These are phyloP conservation scores for Metschnikowia matae DNA, from an alignment of 805 yeast species.

Conservation along the genomic window DNA sequence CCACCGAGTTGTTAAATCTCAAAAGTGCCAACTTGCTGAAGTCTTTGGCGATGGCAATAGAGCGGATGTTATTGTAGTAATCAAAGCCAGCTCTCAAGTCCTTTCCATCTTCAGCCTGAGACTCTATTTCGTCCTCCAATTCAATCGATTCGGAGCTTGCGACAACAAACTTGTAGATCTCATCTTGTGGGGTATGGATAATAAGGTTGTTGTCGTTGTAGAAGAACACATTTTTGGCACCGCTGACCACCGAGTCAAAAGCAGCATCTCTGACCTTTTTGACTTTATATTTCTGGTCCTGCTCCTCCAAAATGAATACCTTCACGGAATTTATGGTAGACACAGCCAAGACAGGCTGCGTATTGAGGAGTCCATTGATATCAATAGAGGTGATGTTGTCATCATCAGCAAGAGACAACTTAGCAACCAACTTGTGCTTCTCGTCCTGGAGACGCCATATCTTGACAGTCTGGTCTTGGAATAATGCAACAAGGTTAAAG, in stretches of 20 bases:
- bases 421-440: conserved; percentile 57
- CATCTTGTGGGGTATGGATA: conserved; percentile 59
- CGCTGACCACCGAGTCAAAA: conserved; percentile 42
- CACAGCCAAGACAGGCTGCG: conserved; percentile 65
- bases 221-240: conserved; percentile 54
- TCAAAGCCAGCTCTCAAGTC: conserved; percentile 32
- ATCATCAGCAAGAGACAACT: conserved; percentile 64
- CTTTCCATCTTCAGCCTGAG: conserved; percentile 13
- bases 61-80: conserved; percentile 49
- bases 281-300: conserved; percentile 40
- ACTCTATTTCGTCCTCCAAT: conserved; percentile 43
- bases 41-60: conserved; percentile 45
- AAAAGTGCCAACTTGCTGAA: conserved; percentile 51
- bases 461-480: conserved; percentile 80
- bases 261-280: conserved; percentile 47
- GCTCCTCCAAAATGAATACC: conserved; percentile 57
- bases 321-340: conserved; percentile 66
- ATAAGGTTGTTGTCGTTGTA: conserved; percentile 43
- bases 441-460: conserved; percentile 62
- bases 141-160: conserved; percentile 19
- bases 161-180: conserved; percentile 43
- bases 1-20: conserved; percentile 64
- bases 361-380: conserved; percentile 44
- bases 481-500: conserved; percentile 58
- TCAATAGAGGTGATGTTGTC: conserved; percentile 73